These are phyloP conservation scores for Erythrophleum ivorense DNA, from an alignment of 331 rosid species.

Conservation along the genomic window DNA sequence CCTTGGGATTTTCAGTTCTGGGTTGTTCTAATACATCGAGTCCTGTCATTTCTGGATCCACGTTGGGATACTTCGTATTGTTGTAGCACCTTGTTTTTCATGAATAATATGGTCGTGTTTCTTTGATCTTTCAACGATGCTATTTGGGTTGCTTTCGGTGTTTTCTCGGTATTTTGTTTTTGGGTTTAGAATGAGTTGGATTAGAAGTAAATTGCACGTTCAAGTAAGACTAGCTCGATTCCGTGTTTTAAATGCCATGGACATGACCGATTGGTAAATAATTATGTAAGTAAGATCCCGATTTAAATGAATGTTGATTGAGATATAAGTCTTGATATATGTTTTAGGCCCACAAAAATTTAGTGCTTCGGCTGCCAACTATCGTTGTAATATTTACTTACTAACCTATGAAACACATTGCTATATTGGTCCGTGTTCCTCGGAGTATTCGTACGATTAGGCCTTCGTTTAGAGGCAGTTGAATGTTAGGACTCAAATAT, in stretches of 20 bases:
- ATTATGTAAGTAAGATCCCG: background rate
- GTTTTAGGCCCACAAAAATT: background rate
- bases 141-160: background rate
- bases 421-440: background rate
- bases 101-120: background rate
- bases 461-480: background rate
- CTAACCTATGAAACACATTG: background rate
- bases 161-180: slow-evolving; percentile 8
- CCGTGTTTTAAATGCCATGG: background rate
- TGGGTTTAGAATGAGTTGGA: background rate
- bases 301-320: slow-evolving; percentile 17
- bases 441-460: background rate
- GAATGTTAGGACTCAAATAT: background rate
- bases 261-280: background rate
- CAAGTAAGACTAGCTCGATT: background rate
- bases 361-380: background rate
- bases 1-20: background rate
- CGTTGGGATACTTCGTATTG: background rate
- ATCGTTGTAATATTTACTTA: background rate
- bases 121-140: slow-evolving; percentile 22
- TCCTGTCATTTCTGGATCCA: slow-evolving; percentile 28
- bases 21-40: background rate
- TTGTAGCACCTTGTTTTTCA: background rate
- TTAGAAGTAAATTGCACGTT: background rate
- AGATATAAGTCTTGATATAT: background rate